Evolutionary conservation across 1,284 basidiomycete species (phyloP).

Genomic region (Trametes polyzona): DNA sequence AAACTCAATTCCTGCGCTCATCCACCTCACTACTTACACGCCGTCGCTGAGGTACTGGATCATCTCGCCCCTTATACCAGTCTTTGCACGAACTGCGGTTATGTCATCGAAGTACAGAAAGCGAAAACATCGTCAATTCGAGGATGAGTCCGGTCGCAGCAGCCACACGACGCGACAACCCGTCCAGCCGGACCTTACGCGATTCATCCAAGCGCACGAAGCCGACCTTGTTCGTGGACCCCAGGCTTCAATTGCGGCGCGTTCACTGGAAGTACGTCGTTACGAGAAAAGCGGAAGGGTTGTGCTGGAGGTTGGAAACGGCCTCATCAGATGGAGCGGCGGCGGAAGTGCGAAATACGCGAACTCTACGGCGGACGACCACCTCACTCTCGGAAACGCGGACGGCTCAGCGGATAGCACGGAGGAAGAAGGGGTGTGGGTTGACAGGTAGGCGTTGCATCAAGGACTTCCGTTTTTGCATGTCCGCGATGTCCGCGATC

Average conservation of each 20-base stretch:
- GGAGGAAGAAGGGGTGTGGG: constrained; percentile 43
- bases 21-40: no score
- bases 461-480: constrained; percentile 1
- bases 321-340: constrained; percentile 49
- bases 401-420: not conserved
- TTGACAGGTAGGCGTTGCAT: constrained; percentile 63
- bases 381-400: constrained; percentile 8
- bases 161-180: not conserved
- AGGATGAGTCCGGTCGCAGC: not conserved
- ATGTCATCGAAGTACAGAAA: constrained; percentile 4
- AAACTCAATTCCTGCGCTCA: no score
- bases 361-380: constrained; percentile 20
- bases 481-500: not conserved
- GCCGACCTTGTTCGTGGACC: constrained; percentile 62
- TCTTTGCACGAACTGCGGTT: no score
- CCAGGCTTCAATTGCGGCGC: constrained; percentile 44
- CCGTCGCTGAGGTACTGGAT: no score
- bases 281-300: constrained; percentile 15
- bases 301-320: constrained; percentile 39
- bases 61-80: no score
- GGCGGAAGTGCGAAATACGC: not conserved
- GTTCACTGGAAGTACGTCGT: constrained; percentile 49
- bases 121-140: constrained; percentile 4
- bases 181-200: constrained; percentile 26
- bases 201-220: constrained; percentile 70